phyloP scores from a whole-genome alignment of 768 basidiomycete species.

The Leccinum fibrillosum region DNA sequence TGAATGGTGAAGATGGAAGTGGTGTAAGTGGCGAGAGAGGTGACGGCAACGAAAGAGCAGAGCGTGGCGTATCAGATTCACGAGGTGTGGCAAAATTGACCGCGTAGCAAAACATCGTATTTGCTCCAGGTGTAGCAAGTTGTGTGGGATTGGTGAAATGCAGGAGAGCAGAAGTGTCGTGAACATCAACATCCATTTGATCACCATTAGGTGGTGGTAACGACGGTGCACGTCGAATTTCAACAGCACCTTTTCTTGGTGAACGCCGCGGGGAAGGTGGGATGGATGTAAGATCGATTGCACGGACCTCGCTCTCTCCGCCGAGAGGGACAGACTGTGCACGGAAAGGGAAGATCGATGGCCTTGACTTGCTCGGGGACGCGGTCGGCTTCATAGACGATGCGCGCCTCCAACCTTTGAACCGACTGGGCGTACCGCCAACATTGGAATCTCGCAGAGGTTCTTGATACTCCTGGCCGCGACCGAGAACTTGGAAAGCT shows the following conservation, averaged over 20 bases:
- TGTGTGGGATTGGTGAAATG: slow-evolving; percentile 22
- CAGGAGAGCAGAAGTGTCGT: slow-evolving; percentile 12
- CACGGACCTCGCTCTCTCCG: slow-evolving; percentile 7
- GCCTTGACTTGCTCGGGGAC: slow-evolving; percentile 12
- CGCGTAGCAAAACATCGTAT: slow-evolving; percentile 15
- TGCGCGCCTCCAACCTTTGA: slow-evolving; percentile 11
- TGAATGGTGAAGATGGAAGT: slow-evolving; percentile 44
- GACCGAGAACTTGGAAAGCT: slow-evolving; percentile 11
- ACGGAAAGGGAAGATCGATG: slow-evolving; percentile 17
- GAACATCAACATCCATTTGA: slow-evolving; percentile 25
- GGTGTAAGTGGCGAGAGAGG: slow-evolving; percentile 50
- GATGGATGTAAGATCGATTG: slow-evolving; percentile 22
- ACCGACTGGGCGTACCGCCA: background rate
- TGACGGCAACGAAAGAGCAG: slow-evolving; percentile 3
- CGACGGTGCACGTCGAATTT: slow-evolving; percentile 27
- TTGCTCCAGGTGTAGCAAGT: slow-evolving; percentile 4
- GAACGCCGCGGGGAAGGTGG: slow-evolving; percentile 28
- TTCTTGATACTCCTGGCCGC: slow-evolving; percentile 11
- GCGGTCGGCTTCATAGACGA: slow-evolving; percentile 22
- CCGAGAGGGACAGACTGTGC: slow-evolving; percentile 30
- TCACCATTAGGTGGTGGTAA: slow-evolving; percentile 18
- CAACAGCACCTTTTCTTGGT: slow-evolving; percentile 16
- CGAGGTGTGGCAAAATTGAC: slow-evolving; percentile 32
- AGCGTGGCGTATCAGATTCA: slow-evolving; percentile 1
- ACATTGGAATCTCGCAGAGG: slow-evolving; percentile 20